Conservation (phyloP, 371 early-diverging fungal species). For the Synchytrium microbalum region DNA sequence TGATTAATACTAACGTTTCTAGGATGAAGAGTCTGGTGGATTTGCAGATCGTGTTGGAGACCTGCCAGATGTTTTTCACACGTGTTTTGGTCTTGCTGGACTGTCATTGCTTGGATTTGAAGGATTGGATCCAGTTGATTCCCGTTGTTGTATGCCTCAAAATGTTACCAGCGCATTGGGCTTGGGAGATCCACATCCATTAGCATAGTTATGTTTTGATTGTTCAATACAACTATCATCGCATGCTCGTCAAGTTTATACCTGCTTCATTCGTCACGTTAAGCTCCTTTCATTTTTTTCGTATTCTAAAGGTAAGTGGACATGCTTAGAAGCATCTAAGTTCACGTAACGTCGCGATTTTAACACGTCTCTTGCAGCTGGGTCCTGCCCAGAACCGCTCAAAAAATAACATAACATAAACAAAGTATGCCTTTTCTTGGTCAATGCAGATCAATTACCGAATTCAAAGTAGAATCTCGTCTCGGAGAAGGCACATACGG, state of each 20-base stretch:
- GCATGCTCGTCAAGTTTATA: background rate
- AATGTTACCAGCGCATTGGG: constrained; percentile 58
- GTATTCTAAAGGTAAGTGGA: no score
- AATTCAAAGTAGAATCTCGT: background rate
- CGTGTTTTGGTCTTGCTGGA: constrained; percentile 89
- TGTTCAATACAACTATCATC: background rate
- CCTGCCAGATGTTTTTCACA: constrained; percentile 94
- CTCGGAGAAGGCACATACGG: constrained; percentile 73
- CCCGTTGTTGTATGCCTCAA: constrained; percentile 88
- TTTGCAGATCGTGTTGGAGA: constrained; percentile 94
- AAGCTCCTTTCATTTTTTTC: no score
- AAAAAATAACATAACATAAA: no score
- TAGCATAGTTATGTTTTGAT: background rate
- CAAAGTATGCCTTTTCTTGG: background rate
- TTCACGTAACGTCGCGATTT: background rate
- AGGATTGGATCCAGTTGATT: constrained; percentile 67
- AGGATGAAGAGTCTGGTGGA: constrained; percentile 85
- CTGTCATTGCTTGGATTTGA: constrained; percentile 68
- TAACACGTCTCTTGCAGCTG: background rate
- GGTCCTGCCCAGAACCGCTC: no score
- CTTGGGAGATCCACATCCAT: constrained; percentile 17
- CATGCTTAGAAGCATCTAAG: no score
- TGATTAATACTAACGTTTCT: constrained; percentile 1
- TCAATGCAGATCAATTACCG: background rate
- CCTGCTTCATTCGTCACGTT: no score